phyloP scores from a whole-genome alignment of 2,329 filamentous ascomycete genomes.

The Penicillium hesseltinei region DNA sequence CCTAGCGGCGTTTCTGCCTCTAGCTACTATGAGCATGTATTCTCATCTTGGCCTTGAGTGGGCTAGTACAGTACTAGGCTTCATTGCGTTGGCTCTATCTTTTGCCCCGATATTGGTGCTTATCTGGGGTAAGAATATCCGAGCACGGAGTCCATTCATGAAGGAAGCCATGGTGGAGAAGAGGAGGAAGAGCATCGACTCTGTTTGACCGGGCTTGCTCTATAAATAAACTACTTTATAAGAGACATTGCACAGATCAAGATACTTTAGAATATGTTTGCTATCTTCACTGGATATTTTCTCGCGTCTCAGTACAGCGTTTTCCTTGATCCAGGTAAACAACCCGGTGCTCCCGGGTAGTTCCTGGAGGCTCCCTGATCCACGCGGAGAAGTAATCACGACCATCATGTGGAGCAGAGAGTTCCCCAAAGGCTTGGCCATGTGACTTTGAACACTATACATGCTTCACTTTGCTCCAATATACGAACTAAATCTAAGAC shows the following conservation, averaged over 20 bases:
- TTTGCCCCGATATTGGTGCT: slow-evolving; percentile 40
- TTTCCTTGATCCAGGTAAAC: background rate
- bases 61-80: slow-evolving; percentile 44
- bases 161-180: slow-evolving; percentile 28
- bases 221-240: background rate
- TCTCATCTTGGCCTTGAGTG: slow-evolving; percentile 40
- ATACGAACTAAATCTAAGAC: background rate
- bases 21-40: slow-evolving; percentile 44
- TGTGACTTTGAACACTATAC: background rate
- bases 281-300: background rate
- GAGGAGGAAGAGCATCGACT: slow-evolving; percentile 22
- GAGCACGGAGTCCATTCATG: slow-evolving; percentile 27
- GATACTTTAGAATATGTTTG: background rate
- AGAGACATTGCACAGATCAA: background rate
- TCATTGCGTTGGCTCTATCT: slow-evolving; percentile 37
- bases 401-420: no score
- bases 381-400: background rate
- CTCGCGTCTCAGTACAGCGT: background rate
- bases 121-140: slow-evolving; percentile 40
- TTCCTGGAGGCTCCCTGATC: background rate
- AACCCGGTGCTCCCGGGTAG: background rate
- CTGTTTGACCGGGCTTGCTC: slow-evolving; percentile 10
- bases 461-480: background rate
- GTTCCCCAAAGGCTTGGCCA: background rate
- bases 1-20: slow-evolving; percentile 45